Percentiles rank a stretch among this genome's conserved stretches.
Evolutionary conservation across 208 protist genomes (phyloP).

Genomic region (Trypanosoma platydactyli): DNA sequence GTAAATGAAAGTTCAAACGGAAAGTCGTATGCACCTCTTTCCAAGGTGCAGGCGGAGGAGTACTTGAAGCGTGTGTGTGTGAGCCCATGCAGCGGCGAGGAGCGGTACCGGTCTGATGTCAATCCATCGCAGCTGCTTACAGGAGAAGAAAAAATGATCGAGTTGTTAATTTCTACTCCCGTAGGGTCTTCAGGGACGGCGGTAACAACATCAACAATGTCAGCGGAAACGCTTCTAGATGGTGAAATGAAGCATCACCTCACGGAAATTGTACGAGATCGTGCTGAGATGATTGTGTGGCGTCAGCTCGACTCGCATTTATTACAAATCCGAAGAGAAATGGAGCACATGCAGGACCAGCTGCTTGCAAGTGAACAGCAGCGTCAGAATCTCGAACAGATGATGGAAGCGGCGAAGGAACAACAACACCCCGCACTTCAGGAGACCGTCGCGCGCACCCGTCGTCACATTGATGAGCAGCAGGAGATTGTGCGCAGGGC

Average conservation of each 20-base stretch:
- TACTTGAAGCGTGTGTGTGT: slow-evolving; percentile 45
- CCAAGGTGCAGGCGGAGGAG: slow-evolving; percentile 32
- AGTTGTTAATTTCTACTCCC: slow-evolving; percentile 42
- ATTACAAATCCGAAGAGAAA: slow-evolving; percentile 8
- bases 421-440: slow-evolving; percentile 10
- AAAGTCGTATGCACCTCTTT: slow-evolving; percentile 1
- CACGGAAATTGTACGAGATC: slow-evolving; percentile 26
- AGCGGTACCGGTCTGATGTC: slow-evolving; percentile 45
- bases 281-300: slow-evolving; percentile 31
- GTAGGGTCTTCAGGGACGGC: background rate
- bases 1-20: slow-evolving; percentile 1
- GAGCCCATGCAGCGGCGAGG: background rate
- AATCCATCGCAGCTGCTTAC: slow-evolving; percentile 34
- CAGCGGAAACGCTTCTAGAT: background rate
- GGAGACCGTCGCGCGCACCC: slow-evolving; percentile 13
- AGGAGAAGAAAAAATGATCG: slow-evolving; percentile 67
- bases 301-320: slow-evolving; percentile 13
- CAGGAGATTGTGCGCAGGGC: slow-evolving; percentile 33
- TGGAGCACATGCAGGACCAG: slow-evolving; percentile 18
- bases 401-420: slow-evolving; percentile 17
- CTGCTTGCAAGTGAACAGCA: slow-evolving; percentile 23
- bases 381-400: slow-evolving; percentile 15
- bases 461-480: slow-evolving; percentile 36
- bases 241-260: slow-evolving; percentile 16
- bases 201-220: background rate